A percentile compares a stretch with the other conserved stretches of the same genome.
Conservation (phyloP, 768 basidiomycete species). For the Candolleomyces efflorescens region DNA sequence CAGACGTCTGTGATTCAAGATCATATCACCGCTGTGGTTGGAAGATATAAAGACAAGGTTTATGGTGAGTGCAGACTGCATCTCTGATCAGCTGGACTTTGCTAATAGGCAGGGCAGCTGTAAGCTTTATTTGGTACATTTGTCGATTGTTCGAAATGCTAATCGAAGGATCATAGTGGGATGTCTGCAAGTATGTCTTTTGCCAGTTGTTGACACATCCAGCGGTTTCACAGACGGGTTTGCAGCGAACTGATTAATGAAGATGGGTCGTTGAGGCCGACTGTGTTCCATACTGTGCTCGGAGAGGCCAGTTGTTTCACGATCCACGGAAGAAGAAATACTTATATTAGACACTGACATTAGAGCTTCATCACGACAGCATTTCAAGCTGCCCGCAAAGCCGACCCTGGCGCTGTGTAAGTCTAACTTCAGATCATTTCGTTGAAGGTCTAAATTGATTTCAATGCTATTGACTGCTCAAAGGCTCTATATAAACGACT, state of each 20-base stretch:
- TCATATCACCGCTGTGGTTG: constrained; percentile 42
- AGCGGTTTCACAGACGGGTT: not conserved
- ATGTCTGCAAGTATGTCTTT: constrained; percentile 29
- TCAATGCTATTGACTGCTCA: not conserved
- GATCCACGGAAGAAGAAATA: too few relatives aligned
- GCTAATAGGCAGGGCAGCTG: too few relatives aligned
- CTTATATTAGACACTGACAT: too few relatives aligned
- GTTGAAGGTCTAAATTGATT: too few relatives aligned
- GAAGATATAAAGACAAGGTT: constrained; percentile 41
- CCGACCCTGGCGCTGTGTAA: constrained; percentile 45
- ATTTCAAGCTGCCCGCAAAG: constrained; percentile 43
- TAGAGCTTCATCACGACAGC: constrained; percentile 46
- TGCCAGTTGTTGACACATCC: constrained; percentile 14
- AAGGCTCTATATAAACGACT: constrained; percentile 43
- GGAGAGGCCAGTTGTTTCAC: constrained; percentile 26
- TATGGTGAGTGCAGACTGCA: constrained; percentile 23
- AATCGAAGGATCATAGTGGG: constrained; percentile 26
- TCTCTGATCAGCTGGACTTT: not conserved
- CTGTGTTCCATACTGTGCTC: constrained; percentile 46
- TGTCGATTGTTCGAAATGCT: too few relatives aligned
- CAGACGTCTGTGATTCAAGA: constrained; percentile 41
- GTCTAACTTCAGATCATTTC: not conserved
- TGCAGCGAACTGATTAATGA: constrained; percentile 47
- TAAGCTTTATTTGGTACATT: too few relatives aligned
- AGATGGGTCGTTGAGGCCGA: constrained; percentile 39